phyloP scores from a whole-genome alignment of 352 stramenopile genomes.

The Phytophthora cryptogea region DNA sequence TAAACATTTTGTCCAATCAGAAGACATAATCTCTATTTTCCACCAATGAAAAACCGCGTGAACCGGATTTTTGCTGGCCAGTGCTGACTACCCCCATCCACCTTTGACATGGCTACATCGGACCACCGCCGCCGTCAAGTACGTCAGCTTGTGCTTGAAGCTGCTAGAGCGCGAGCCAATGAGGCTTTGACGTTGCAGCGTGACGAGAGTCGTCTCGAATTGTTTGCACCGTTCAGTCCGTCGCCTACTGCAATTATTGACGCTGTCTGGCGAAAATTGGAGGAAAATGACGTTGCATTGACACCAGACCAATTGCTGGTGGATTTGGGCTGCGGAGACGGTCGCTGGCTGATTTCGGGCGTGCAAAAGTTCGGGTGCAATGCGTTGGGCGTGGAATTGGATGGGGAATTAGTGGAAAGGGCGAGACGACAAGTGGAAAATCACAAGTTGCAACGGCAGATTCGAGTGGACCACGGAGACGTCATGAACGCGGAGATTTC shows the following conservation, averaged over 20 bases:
- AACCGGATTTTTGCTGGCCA: conserved; percentile 14
- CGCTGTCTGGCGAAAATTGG: conserved; percentile 65
- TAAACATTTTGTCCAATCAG: conserved; percentile 44
- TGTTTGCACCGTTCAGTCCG: conserved; percentile 82
- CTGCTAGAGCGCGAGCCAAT: conserved; percentile 52
- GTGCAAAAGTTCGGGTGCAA: conserved; percentile 60
- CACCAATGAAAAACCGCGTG: conserved; percentile 24
- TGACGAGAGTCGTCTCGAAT: conserved; percentile 16
- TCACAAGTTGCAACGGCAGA: conserved; percentile 36
- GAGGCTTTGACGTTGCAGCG: conserved; percentile 49
- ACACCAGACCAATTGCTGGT: conserved; percentile 60
- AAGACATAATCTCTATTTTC: background rate
- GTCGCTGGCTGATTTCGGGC: conserved; percentile 73
- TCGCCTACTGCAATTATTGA: conserved; percentile 60
- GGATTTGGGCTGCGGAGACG: conserved; percentile 84
- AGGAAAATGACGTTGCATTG: conserved; percentile 22
- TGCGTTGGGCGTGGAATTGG: conserved; percentile 76
- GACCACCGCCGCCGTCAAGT: conserved; percentile 35
- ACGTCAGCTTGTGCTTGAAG: conserved; percentile 66
- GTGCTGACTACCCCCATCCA: conserved; percentile 8
- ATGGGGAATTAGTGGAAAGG: conserved; percentile 50
- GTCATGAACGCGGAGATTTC: conserved; percentile 62
- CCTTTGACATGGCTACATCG: conserved; percentile 32
- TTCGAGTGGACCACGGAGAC: conserved; percentile 58
- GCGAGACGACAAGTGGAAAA: conserved; percentile 32